Evolutionary conservation across 345 rosid genomes (phyloP).

Genomic region (Clarkia xantiana): DNA sequence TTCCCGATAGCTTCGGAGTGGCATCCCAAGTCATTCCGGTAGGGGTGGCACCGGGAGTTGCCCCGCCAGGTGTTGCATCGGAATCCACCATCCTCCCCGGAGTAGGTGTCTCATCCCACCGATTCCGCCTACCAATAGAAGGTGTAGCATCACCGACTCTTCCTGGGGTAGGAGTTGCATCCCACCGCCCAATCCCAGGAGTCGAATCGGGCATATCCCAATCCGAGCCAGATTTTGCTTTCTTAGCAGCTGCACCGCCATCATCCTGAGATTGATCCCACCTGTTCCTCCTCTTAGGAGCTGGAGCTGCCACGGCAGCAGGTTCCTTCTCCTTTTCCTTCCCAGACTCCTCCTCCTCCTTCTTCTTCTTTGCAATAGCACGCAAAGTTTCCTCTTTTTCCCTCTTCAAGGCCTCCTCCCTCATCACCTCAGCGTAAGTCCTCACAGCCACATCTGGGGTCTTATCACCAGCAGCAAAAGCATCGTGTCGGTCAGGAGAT

Average conservation of each 20-base stretch:
- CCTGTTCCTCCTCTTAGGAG: conserved; percentile 68
- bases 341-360: conserved; percentile 67
- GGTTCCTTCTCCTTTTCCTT: conserved; percentile 18
- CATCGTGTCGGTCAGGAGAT: conserved; percentile 92
- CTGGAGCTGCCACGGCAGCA: conserved; percentile 16
- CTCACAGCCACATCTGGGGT: conserved; percentile 75
- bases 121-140: conserved; percentile 55
- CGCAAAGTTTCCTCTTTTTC: conserved; percentile 67
- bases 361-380: conserved; percentile 34
- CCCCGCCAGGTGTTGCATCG: conserved; percentile 90
- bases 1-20: conserved; percentile 53
- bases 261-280: conserved; percentile 86
- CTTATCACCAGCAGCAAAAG: conserved; percentile 82
- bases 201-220: conserved; percentile 91
- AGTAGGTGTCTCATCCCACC: conserved; percentile 98
- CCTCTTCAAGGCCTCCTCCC: conserved; percentile 65
- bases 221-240: conserved; percentile 61
- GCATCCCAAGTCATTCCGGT: conserved; percentile 95
- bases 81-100: conserved; percentile 85
- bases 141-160: conserved; percentile 76
- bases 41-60: conserved; percentile 88
- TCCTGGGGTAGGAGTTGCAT: conserved; percentile 81
- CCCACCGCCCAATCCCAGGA: conserved; percentile 85
- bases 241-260: conserved; percentile 33
- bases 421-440: conserved; percentile 74